Base-by-base conservation (phyloP, 2,329 filamentous ascomycete genomes). In the Chalaropsis thielavioides region DNA sequence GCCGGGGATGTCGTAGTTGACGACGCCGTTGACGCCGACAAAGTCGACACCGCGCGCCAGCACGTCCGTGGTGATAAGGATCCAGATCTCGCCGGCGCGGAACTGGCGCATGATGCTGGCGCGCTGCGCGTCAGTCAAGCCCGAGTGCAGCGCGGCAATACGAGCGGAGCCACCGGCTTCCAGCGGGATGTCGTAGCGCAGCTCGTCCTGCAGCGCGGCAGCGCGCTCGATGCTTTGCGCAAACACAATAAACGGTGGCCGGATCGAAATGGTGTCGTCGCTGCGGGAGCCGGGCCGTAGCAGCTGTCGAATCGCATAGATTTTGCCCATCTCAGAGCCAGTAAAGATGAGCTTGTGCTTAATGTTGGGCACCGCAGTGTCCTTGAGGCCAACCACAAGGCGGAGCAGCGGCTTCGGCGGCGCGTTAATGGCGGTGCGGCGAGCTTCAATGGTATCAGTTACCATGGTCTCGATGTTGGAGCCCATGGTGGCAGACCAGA, bases 401-500 rank as follows among this genome's bases (percentile, higher is more conserved):
- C 94, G 87, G 68, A 97, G 74, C 2, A 96, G 78, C 24, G 80
- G 85, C 68, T 76, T 79, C 35, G 72, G 71, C 13, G 70, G 41
- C 68, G 31, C 46, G 15, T 44, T 35, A 6, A 35, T 38, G 43
- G 44, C n/a, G 31, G 15, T 8, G 13, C 24, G 19, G 43, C 85
- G 80, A 8, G 79, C 75, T 46, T 79, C 76, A 62, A 94, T 81
- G 15, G 86, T 87, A n/a, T 83, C 82, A 6, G 82, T 82, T 59
- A 90, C 83, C 7, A 96, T 78, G 22, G 85, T 80, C 76, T 99
- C 94, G 51, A 97, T 89, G 70, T 87, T 94, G 17, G 92, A 96
- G 2, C 89, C 90, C 86, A 99, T 96, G 0, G 94, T 99, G 15
- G 94, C 94, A 15, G 94, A 97, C 91, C 92, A 99, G 67, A 95